Evolutionary conservation across 1,284 basidiomycete species (phyloP).

Genomic region (Leccinum subrobustum): DNA sequence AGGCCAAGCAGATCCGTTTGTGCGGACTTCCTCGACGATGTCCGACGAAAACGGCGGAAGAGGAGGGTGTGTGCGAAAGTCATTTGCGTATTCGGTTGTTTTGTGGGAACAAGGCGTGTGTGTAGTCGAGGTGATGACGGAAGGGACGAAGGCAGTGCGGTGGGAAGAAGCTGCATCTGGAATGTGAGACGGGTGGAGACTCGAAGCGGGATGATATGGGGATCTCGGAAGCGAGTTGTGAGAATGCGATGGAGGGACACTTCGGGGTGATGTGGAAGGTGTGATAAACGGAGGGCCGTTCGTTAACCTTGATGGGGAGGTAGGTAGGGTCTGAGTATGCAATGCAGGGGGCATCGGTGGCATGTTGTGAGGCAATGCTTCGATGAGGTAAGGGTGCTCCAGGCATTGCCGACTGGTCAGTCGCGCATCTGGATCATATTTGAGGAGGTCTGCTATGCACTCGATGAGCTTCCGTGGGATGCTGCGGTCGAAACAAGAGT

Average conservation of each 20-base stretch:
- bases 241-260: conserved; percentile 60
- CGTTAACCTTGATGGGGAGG: conserved; percentile 38
- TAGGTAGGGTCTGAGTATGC: conserved; percentile 32
- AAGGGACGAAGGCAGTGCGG: conserved; percentile 54
- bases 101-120: conserved; percentile 34
- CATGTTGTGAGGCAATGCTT: conserved; percentile 64
- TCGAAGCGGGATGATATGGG: conserved; percentile 35
- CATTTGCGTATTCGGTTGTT: conserved; percentile 37
- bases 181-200: conserved; percentile 38
- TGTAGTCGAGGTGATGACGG: conserved; percentile 36
- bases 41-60: conserved; percentile 29
- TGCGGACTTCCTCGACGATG: conserved; percentile 41
- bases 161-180: conserved; percentile 54
- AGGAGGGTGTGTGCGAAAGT: conserved; percentile 30
- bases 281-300: conserved; percentile 43
- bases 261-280: conserved; percentile 53
- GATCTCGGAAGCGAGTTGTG: conserved; percentile 42
- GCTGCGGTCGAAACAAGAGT: conserved; percentile 74
- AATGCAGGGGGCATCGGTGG: conserved; percentile 62
- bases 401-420: conserved; percentile 87
- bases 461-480: conserved; percentile 84
- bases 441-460: conserved; percentile 89
- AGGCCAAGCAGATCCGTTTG: conserved; percentile 29
- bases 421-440: conserved; percentile 87
- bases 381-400: conserved; percentile 84